phyloP scores from a whole-genome alignment of 352 stramenopile genomes.

The Pythium grandisporangium region DNA sequence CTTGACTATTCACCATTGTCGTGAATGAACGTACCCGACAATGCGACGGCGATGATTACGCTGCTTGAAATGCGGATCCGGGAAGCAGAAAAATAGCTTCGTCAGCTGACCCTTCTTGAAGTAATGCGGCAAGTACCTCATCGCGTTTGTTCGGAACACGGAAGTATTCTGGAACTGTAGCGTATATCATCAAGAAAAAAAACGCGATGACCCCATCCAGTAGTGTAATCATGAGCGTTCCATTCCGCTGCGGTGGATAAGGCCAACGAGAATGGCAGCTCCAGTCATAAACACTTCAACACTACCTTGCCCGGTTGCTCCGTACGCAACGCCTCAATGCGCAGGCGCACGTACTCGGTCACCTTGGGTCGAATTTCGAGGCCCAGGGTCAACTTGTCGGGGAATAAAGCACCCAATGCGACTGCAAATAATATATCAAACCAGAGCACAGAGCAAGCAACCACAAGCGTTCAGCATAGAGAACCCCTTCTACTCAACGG shows the following conservation, averaged over 20 bases:
- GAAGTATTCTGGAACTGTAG: conserved; percentile 94
- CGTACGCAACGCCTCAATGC: conserved; percentile 81
- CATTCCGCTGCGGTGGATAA: no score
- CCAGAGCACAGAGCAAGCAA: neutral
- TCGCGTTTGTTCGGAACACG: conserved; percentile 94
- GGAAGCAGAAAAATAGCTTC: conserved; percentile 99
- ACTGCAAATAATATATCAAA: conserved; percentile 34
- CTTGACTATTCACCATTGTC: no score
- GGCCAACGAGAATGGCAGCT: no score
- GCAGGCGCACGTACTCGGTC: conserved; percentile 87
- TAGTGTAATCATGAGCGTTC: neutral
- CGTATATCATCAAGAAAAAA: no score
- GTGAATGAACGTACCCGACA: conserved; percentile 47
- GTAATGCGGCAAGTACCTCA: conserved; percentile 88
- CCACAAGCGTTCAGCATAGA: conserved; percentile 1
- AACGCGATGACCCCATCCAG: no score
- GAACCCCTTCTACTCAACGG: no score
- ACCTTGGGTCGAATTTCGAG: conserved; percentile 97
- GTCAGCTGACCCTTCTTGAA: conserved; percentile 82
- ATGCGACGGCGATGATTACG: conserved; percentile 95
- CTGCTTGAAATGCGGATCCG: conserved; percentile 98
- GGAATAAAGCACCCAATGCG: conserved; percentile 85
- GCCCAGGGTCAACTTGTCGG: conserved; percentile 92
- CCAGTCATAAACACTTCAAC: no score
- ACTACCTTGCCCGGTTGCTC: conserved; percentile 49